Evolutionary conservation across 306 rosid genomes (phyloP).

Genomic region (Pterocarpus santalinus): DNA sequence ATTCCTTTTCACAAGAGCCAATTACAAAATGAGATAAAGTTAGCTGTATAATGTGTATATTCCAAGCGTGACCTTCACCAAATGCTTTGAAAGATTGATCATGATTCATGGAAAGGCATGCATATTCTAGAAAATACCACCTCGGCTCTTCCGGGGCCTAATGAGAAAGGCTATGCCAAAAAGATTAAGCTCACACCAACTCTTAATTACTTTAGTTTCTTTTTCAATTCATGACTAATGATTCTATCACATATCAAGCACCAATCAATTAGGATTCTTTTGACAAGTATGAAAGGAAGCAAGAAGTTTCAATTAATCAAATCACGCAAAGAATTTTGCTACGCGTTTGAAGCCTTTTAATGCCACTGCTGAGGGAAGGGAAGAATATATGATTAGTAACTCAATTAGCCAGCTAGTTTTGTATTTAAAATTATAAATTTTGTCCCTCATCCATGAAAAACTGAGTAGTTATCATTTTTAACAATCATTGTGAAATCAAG

Average conservation of each 20-base stretch:
- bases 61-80: conserved; percentile 38
- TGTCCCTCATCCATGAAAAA: conserved; percentile 31
- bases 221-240: conserved; percentile 39
- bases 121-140: conserved; percentile 32
- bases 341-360: conserved; percentile 17
- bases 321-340: conserved; percentile 14
- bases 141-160: conserved; percentile 34
- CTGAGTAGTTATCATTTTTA: conserved; percentile 27
- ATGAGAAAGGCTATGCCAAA: conserved; percentile 39
- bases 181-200: conserved; percentile 38
- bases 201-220: conserved; percentile 38
- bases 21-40: conserved; percentile 36
- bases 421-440: conserved; percentile 4
- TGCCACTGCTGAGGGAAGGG: background rate
- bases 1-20: conserved; percentile 26
- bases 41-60: conserved; percentile 23
- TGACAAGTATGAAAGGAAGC: conserved; percentile 33
- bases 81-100: conserved; percentile 29
- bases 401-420: conserved; percentile 46
- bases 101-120: conserved; percentile 48
- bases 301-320: conserved; percentile 35
- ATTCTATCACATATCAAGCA: conserved; percentile 48
- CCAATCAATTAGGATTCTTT: conserved; percentile 34
- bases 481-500: conserved; percentile 61
- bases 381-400: conserved; percentile 18